Conservation (phyloP, 768 basidiomycete species). For the Kwoniella dejecticola region DNA sequence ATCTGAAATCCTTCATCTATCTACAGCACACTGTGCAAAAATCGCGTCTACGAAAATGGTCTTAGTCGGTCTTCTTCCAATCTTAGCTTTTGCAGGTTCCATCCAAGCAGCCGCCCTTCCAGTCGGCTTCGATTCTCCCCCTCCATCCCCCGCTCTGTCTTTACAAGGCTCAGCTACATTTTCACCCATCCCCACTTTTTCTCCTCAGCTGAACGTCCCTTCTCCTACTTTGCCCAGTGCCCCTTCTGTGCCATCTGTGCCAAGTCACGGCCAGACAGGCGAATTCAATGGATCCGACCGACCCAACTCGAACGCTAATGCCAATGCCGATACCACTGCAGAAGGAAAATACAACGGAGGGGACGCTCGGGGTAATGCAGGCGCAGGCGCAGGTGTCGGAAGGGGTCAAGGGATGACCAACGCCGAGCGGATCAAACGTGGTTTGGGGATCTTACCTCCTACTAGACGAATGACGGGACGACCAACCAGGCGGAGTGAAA, state of each 20-base stretch:
- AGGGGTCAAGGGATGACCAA: constrained; percentile 30
- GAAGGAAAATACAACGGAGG: not conserved
- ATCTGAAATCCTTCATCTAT: too few species aligned
- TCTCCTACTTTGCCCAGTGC: constrained; percentile 9
- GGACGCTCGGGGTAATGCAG: not conserved
- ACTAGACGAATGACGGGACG: constrained; percentile 32
- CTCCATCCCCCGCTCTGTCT: constrained; percentile 12
- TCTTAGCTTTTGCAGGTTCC: constrained; percentile 15
- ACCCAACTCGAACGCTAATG: too few species aligned
- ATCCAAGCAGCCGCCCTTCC: constrained; percentile 8
- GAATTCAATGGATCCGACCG: too few species aligned
- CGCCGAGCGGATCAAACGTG: constrained; percentile 34
- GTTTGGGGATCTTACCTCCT: constrained; percentile 38
- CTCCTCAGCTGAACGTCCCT: constrained; percentile 13
- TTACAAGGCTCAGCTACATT: constrained; percentile 17
- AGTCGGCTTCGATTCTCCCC: constrained; percentile 21
- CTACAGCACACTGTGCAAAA: too few species aligned
- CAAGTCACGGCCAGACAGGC: not conserved
- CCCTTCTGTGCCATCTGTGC: not conserved
- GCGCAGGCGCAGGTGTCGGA: constrained; percentile 11
- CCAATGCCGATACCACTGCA: too few species aligned
- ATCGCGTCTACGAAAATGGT: constrained; percentile 9
- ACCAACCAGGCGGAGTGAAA: constrained; percentile 12
- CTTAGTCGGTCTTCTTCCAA: constrained; percentile 19
- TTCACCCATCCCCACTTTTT: constrained; percentile 15